These are phyloP conservation scores for Perkinsus chesapeaki DNA, from an alignment of 169 alveolate species.

Conservation along the genomic window DNA sequence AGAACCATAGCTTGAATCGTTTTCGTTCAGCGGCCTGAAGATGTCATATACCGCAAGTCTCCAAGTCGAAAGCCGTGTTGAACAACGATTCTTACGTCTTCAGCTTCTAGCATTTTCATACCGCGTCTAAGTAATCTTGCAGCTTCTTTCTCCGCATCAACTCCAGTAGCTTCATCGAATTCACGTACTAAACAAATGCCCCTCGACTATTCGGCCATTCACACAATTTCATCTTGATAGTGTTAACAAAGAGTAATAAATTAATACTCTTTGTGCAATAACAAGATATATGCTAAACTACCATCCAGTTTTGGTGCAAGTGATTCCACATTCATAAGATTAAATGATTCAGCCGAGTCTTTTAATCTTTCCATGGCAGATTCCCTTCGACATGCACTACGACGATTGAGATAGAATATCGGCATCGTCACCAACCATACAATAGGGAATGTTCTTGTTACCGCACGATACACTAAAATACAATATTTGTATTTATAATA, in stretches of 20 bases:
- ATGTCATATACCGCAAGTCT: background rate
- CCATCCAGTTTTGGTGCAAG: background rate
- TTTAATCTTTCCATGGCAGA: background rate
- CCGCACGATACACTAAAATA: background rate
- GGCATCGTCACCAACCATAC: background rate
- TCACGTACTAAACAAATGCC: background rate
- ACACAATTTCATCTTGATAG: background rate
- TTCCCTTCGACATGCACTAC: background rate
- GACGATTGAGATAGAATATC: background rate
- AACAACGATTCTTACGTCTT: background rate
- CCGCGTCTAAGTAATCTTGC: background rate
- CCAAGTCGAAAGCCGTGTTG: background rate
- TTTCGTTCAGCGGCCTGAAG: background rate
- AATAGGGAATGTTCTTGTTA: background rate
- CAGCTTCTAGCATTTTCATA: background rate
- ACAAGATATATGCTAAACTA: background rate
- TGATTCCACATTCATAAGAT: background rate
- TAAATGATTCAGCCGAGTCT: background rate
- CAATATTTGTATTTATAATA: background rate
- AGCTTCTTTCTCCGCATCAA: background rate
- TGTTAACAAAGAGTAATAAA: background rate
- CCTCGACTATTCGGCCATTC: background rate
- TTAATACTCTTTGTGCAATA: background rate
- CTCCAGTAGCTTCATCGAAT: background rate
- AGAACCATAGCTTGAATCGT: background rate